phyloP scores from a whole-genome alignment of 164 flowering plant genomes.

The Tinospora cordifolia region DNA sequence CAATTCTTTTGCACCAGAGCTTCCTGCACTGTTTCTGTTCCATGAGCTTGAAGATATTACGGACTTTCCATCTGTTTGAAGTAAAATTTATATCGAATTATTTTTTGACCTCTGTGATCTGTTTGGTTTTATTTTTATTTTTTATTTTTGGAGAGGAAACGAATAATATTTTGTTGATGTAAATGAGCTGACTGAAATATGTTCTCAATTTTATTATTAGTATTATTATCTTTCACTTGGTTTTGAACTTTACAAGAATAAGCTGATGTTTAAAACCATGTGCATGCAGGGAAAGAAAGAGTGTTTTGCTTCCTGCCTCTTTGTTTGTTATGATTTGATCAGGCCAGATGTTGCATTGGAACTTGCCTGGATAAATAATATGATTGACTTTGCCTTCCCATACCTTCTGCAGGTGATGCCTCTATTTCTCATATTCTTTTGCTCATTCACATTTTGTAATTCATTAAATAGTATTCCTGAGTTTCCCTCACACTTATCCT shows the following conservation, averaged over 20 bases:
- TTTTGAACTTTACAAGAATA: not conserved
- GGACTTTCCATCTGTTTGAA: not conserved
- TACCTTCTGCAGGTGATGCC: conserved; percentile 78
- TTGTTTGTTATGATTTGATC: conserved; percentile 85
- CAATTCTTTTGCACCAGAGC: not conserved
- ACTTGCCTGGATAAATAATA: conserved; percentile 94
- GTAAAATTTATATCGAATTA: not conserved
- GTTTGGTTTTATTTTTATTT: no score
- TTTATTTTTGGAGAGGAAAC: no score
- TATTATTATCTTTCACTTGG: no score
- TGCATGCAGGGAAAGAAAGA: conserved; percentile 90
- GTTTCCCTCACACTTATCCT: not conserved
- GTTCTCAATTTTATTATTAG: not conserved
- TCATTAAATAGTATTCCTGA: not conserved
- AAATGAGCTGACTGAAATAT: not conserved
- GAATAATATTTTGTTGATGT: not conserved
- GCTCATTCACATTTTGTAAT: not conserved
- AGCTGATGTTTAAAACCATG: not conserved
- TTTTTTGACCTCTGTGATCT: no score
- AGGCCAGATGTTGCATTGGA: conserved; percentile 94
- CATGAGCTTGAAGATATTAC: not conserved
- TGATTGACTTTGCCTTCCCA: conserved; percentile 94
- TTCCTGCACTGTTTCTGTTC: not conserved
- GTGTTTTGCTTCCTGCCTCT: conserved; percentile 93
- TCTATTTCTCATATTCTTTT: not conserved